These are phyloP conservation scores for Fusarium algeriense DNA, from an alignment of 2,329 filamentous ascomycete species.

Conservation along the genomic window DNA sequence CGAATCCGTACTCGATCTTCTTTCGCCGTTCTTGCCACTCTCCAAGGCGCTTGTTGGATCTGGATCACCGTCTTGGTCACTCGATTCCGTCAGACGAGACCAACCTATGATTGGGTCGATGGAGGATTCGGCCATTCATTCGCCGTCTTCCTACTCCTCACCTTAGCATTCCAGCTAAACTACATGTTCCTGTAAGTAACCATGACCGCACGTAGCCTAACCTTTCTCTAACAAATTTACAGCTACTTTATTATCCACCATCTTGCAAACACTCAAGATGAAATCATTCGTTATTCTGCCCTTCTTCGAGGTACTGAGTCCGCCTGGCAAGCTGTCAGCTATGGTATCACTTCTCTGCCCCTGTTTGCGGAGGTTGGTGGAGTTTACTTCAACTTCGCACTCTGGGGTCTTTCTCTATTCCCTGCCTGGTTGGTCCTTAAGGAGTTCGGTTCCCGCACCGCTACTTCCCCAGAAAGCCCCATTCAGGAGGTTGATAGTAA, in stretches of 20 bases:
- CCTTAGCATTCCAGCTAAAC: slow-evolving; percentile 77
- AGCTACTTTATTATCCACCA: slow-evolving; percentile 79
- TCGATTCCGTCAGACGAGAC: slow-evolving; percentile 66
- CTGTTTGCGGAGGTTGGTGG: slow-evolving; percentile 74
- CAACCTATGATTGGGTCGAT: slow-evolving; percentile 75
- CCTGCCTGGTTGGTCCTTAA: slow-evolving; percentile 77
- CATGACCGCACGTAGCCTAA: rapidly evolving
- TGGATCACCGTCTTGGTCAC: slow-evolving; percentile 77
- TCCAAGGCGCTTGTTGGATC: slow-evolving; percentile 78
- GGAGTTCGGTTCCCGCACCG: slow-evolving; percentile 48
- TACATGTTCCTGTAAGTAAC: slow-evolving; percentile 74
- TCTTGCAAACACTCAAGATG: slow-evolving; percentile 69
- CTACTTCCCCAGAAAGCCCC: slow-evolving; percentile 7
- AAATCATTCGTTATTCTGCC: slow-evolving; percentile 76
- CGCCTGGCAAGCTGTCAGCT: slow-evolving; percentile 79
- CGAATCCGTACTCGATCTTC: slow-evolving; percentile 65
- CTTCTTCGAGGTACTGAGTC: slow-evolving; percentile 78
- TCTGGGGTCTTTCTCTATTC: slow-evolving; percentile 73
- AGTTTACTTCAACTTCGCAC: slow-evolving; percentile 77
- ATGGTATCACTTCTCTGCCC: slow-evolving; percentile 72
- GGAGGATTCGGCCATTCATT: slow-evolving; percentile 75
- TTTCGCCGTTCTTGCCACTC: slow-evolving; percentile 65
- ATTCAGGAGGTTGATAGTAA: slow-evolving; percentile 24
- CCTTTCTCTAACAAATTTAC: background rate
- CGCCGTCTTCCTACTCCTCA: slow-evolving; percentile 75